Conservation (phyloP, 441 rosid genomes). For the Pelargonium fulgidum region DNA sequence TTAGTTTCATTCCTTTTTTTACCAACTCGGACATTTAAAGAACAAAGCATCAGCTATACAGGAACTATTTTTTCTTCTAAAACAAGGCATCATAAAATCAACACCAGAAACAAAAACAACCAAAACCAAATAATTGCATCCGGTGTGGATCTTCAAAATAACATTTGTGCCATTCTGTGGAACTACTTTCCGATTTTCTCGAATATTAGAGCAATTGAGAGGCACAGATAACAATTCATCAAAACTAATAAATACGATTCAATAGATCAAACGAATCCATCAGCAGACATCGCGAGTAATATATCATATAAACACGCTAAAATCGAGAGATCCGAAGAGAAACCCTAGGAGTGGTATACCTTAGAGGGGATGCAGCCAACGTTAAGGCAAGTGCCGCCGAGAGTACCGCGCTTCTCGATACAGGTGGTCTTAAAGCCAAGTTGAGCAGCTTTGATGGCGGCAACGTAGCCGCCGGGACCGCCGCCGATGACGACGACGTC, state of each 20-base stretch:
- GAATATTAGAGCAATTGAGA: too few species aligned
- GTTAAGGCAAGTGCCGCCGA: constrained; percentile 97
- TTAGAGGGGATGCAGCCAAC: constrained; percentile 98
- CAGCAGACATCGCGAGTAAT: too few species aligned
- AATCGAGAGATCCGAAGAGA: neutral
- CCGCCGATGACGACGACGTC: constrained; percentile 95
- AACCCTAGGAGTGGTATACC: constrained; percentile 32
- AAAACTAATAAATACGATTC: too few species aligned
- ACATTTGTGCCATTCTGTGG: neutral
- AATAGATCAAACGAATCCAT: too few species aligned
- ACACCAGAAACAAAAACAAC: neutral
- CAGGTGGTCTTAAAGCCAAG: constrained; percentile 91
- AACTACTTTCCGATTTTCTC: neutral
- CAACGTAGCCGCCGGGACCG: constrained; percentile 98
- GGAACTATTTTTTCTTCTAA: neutral
- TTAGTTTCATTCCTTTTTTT: neutral
- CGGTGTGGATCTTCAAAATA: too few species aligned
- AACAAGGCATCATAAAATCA: neutral
- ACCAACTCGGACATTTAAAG: neutral
- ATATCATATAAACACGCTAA: neutral
- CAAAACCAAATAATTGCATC: neutral
- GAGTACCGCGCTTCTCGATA: constrained; percentile 88
- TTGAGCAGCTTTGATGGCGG: constrained; percentile 98
- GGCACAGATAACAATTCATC: too few species aligned
- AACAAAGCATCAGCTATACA: neutral